Evolutionary conservation across 2,329 filamentous ascomycete genomes (phyloP).

Genomic region (Xylariaceae sp.): DNA sequence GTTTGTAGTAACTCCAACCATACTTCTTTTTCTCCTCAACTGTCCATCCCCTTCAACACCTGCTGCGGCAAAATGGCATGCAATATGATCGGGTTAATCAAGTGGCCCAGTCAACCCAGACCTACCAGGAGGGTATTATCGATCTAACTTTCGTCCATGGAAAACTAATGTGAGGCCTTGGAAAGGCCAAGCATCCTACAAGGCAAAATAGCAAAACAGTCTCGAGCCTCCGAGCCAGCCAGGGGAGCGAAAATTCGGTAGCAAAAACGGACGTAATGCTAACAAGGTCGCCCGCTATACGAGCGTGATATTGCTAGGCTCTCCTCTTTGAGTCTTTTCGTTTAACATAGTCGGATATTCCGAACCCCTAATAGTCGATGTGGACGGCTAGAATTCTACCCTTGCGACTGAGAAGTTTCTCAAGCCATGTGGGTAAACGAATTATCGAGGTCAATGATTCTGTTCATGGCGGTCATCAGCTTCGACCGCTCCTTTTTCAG

Average conservation of each 20-base stretch:
- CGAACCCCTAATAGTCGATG: too few species aligned
- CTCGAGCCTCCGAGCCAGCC: not conserved
- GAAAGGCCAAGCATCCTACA: not conserved
- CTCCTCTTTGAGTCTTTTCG: not conserved
- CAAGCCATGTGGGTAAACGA: not conserved
- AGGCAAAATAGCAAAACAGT: not conserved
- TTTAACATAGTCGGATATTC: too few species aligned
- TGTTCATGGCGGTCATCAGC: slow-evolving; percentile 38
- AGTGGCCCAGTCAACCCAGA: not conserved
- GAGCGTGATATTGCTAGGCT: not conserved
- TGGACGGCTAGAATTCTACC: not conserved
- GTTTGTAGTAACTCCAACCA: not conserved
- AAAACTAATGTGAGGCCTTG: not conserved
- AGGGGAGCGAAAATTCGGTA: not conserved
- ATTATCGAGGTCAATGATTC: slow-evolving; percentile 36
- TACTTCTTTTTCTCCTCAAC: not conserved
- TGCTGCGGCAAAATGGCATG: not conserved
- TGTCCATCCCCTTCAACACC: not conserved
- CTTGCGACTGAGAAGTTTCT: too few species aligned
- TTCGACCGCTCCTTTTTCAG: slow-evolving; percentile 39
- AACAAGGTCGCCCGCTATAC: not conserved
- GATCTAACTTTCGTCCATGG: not conserved
- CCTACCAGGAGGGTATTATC: not conserved
- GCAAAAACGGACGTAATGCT: not conserved
- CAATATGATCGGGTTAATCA: not conserved